phyloP scores from a whole-genome alignment of 73 alveolate genomes.

The Tetrahymena thermophila region DNA sequence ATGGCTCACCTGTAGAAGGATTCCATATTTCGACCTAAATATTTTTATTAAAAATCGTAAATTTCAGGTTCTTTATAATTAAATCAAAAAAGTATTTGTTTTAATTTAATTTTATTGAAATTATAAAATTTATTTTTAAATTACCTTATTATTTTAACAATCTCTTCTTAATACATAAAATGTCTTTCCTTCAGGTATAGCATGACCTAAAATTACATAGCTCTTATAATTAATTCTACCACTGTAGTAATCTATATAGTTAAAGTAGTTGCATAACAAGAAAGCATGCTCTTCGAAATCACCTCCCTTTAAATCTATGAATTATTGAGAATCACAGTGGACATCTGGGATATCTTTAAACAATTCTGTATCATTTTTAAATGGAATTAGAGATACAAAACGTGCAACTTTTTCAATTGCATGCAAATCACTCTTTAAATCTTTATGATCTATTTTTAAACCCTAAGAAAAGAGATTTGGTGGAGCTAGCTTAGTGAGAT shows the following conservation, averaged over 20 bases:
- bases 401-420: constrained; percentile 95
- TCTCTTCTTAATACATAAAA: constrained; percentile 88
- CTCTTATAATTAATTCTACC: constrained; percentile 64
- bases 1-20: constrained; percentile 90
- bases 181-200: constrained; percentile 98
- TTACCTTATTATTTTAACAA: not conserved
- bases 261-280: constrained; percentile 92
- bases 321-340: constrained; percentile 90
- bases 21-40: constrained; percentile 95
- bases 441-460: not conserved
- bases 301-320: constrained; percentile 91
- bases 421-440: constrained; percentile 52
- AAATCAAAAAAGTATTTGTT: too few relatives aligned
- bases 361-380: constrained; percentile 88
- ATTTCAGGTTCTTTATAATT: too few relatives aligned
- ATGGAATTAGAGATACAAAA: constrained; percentile 94
- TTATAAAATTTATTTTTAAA: not conserved
- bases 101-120: too few relatives aligned
- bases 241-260: constrained; percentile 69
- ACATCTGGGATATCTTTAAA: constrained; percentile 96
- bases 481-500: constrained; percentile 75
- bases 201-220: constrained; percentile 91
- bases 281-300: constrained; percentile 99
- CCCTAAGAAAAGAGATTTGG: constrained; percentile 58
- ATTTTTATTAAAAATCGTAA: constrained; percentile 13